Base-by-base conservation (phyloP, 2,329 filamentous ascomycete species). In the Microdochium paspali region DNA sequence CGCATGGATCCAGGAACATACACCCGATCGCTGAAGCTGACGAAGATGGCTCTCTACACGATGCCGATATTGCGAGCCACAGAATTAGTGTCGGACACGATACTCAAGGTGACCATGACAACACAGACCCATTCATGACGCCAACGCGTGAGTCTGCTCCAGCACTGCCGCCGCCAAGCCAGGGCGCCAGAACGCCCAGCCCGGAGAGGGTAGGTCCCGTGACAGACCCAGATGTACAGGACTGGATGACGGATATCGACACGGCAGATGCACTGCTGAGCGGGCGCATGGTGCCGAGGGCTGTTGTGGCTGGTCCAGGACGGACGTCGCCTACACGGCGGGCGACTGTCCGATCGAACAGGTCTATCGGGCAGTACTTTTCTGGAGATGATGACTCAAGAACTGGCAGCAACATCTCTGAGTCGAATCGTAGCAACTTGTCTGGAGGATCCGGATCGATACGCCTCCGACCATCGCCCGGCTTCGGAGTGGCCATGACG, bases 11-110 rank as follows among this genome's bases (percentile, higher is more conserved):
- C 50, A 47, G 56, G 42, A 51, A 51, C 47, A 80, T 81, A 51
- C 74, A 79, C 51, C 77, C 77, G 1, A 81, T 81, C 50, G 71
- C 77, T 53, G 77, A 81, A 52, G 76, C 74, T 9, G 77, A 78
- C 32, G 77, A 80, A 52, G 76, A 79, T 26, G 73, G 50, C 20
- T 49, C 54, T 9, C 45, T 53, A 20, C 54, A 55, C 13, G 23
- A 44, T 26, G 23, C 23, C 42, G 18, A 67, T 61, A 15, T 70
- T 60, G 7, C 66, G 59, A 25, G 58, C 53, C 35, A 59, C 46
- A 55, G 58, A 10, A 50, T 56, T 13, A 58, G 53, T 23, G 56
- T 21, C 35, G 4, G n/a, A 5, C 35, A 40, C 6, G 35, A 40
- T 40, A 5, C 15, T 18, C 15, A 20, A 40, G 35, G 23, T 20